Evolutionary conservation across 1,139 yeast genomes (phyloP), one percentile per base, ranked within the genome.

Genomic region (Geotrichum restrictum): DNA sequence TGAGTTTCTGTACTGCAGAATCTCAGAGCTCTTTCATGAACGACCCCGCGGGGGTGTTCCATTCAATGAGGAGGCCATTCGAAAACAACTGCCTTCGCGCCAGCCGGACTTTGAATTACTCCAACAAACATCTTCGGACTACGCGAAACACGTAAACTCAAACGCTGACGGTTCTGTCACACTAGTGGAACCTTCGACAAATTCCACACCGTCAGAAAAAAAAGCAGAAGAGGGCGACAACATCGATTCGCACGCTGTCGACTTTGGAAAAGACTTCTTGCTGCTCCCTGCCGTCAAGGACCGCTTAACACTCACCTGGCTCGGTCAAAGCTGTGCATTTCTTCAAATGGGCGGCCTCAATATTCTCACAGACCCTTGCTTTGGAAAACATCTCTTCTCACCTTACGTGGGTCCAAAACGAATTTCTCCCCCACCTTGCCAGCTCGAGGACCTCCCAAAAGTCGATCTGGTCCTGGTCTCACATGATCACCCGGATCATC

Each of bases 401-500:
- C 76, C 80, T 37, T 69, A 74, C 2, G 60, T 87, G 19, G 98
- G 98, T 0, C 98, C 98, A 4, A 83, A 83, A 64, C 73, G 98
- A 59, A 79, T 91, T 22, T 77, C 85, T 0, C 82, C 83, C 21
- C 73, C 88, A 11, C 96, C 97, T 0, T 78, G 88, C 69, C 60
- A 73, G 16, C 66, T 84, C 13, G 77, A 77, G 1, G 83, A 83
- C 21, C 74, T 88, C n/a, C 82, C 87, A 2, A 70, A 73, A 16
- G 80, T 93, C 1, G 82, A 88, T 60, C 78, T 83, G 53, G 83
- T 88, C 1, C 66, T 91, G 32, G 95, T 91, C 0, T 85, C 95
- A 1, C 98, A 91, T 67, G 94, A 91, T 65, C 98, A 91, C 63
- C 98, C 97, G 0, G 98, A 91, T 67, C 98, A 91, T 70, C 70